Conservation (phyloP, 1,284 basidiomycete species). For the Phellinidium pouzarii region DNA sequence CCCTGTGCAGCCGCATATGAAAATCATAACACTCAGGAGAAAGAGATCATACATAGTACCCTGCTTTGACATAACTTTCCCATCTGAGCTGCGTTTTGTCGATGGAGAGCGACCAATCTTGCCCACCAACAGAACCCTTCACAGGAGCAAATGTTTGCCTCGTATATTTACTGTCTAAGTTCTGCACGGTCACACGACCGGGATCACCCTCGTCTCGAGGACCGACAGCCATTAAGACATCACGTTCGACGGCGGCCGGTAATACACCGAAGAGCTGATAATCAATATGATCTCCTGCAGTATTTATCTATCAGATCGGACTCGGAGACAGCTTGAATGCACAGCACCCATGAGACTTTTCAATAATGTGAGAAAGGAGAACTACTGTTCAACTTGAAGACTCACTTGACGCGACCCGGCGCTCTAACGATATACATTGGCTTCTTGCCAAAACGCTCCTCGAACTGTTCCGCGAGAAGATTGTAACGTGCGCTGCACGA, state of each 20-base stretch:
- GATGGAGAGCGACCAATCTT: constrained; percentile 69
- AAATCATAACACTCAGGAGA: constrained; percentile 4
- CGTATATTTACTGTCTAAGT: constrained; percentile 55
- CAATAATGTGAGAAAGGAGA: neutral
- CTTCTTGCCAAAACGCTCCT: constrained; percentile 54
- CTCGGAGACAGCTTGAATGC: constrained; percentile 10
- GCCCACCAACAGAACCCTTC: constrained; percentile 37
- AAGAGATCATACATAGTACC: constrained; percentile 53
- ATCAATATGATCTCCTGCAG: constrained; percentile 80
- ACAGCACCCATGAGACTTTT: constrained; percentile 32
- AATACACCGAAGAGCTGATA: constrained; percentile 77
- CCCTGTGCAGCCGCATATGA: constrained; percentile 40
- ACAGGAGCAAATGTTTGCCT: constrained; percentile 52
- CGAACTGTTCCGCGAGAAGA: constrained; percentile 55
- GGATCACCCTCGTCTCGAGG: constrained; percentile 35
- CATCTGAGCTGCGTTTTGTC: constrained; percentile 65
- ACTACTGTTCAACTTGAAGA: constrained; percentile 17
- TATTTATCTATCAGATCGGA: neutral
- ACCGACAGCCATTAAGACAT: constrained; percentile 80
- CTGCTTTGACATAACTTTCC: constrained; percentile 85
- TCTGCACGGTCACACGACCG: constrained; percentile 57
- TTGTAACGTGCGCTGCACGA: constrained; percentile 52
- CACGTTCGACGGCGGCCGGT: constrained; percentile 79
- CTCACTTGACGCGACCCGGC: constrained; percentile 78
- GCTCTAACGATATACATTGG: constrained; percentile 73